Base-by-base conservation (phyloP, 148 eudicot species). In the Hydrangea macrophylla region DNA sequence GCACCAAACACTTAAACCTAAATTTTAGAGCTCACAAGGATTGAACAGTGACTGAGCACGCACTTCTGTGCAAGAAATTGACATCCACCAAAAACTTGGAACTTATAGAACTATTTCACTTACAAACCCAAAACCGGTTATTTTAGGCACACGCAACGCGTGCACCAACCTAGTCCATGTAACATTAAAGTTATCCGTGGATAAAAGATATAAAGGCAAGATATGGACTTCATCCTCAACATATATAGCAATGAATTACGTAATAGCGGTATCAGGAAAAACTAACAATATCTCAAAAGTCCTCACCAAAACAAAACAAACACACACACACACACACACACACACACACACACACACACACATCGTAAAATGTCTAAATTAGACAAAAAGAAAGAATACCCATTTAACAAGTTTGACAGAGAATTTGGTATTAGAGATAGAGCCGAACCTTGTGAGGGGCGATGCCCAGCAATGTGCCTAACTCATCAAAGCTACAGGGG, bases 391-490 rank as follows among this genome's bases (percentile, higher is more conserved):
- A 11, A 65, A n/a, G 11, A 9, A 42, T 36, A 30, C 6, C 6
- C 7, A 33, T 23, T 58, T 17, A 45, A 48, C 44, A 39, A 55
- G 50, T 27, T 28, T 48, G 22, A 48, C 23, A 60, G 9, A 30
- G 44, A 48, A 50, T 50, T 26, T 9, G 2, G 25, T 28, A 15
- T 28, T 44, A 8, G 56, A 69, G 65, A 55, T 22, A 37, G 35
- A 37, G 60, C 60, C 48, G 37, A 73, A 94, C 99, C 99, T 91
- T 94, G 63, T 84, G 85, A 63, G 97, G 90, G 70, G 89, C 91
- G 67, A 94, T 91, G 27, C 92, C 97, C 70, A 94, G 83, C 86
- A 94, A 83, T 53, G 96, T 84, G 81, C 99, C 99, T 82, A 94
- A 78, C 78, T 94, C 99, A 62, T 82, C 97, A 80, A 94, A 94